Conservation (phyloP, 306 rosid species). For the Crataegus laevigata region DNA sequence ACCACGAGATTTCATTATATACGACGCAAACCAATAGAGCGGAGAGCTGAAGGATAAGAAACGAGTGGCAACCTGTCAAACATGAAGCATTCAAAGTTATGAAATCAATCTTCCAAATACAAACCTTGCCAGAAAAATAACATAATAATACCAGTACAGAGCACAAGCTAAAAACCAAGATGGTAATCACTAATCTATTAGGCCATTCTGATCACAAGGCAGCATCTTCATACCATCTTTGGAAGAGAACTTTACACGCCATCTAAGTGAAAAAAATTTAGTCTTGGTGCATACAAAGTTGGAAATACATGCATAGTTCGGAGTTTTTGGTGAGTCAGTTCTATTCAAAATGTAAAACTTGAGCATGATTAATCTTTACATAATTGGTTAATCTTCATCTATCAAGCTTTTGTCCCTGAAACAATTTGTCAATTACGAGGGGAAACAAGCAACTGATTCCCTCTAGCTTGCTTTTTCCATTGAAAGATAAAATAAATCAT, state of each 20-base stretch:
- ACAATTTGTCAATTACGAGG: no score
- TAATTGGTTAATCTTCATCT: no score
- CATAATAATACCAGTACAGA: neutral
- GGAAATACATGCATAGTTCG: neutral
- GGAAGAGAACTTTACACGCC: neutral
- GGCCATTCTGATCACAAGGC: neutral
- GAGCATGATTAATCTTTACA: neutral
- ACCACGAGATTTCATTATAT: no score
- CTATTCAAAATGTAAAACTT: neutral
- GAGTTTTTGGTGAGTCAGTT: neutral
- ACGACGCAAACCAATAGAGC: no score
- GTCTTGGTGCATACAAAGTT: neutral
- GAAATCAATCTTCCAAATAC: neutral
- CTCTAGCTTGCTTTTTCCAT: no score
- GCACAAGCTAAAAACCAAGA: neutral
- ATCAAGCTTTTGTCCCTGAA: no score
- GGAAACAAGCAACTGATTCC: no score
- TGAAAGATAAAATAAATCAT: no score
- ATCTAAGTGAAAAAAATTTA: neutral
- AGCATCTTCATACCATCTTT: neutral
- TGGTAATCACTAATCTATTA: neutral
- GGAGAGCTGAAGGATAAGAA: constrained; percentile 39
- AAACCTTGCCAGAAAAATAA: no score
- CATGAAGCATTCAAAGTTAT: constrained; percentile 4
- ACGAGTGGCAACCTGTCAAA: constrained; percentile 82